phyloP scores from a whole-genome alignment of 2,329 filamentous ascomycete genomes.

The Colletotrichum sp. region DNA sequence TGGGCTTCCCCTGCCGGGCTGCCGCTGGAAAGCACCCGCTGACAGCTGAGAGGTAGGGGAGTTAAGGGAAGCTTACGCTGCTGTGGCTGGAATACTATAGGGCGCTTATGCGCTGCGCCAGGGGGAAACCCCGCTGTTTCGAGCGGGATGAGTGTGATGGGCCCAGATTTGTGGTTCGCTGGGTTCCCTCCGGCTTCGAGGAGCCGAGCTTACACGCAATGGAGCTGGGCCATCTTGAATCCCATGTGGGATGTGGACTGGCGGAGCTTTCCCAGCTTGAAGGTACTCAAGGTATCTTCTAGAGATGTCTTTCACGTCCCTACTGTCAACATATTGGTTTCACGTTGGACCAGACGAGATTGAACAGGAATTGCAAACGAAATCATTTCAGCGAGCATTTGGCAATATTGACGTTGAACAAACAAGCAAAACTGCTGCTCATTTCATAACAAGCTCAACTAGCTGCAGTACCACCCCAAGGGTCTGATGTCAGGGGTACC shows the following conservation, averaged over 20 bases:
- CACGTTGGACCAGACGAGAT: neutral
- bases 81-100: neutral
- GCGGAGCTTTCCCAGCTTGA: neutral
- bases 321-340: neutral
- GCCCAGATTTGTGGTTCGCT: neutral
- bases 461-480: neutral
- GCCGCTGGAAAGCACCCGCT: neutral
- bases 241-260: neutral
- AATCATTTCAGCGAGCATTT: neutral
- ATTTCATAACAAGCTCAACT: neutral
- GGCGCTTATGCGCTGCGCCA: neutral
- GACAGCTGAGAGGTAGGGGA: neutral
- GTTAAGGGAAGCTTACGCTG: neutral
- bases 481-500: neutral
- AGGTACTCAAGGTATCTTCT: neutral
- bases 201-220: neutral
- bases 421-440: neutral
- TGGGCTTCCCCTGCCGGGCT: neutral
- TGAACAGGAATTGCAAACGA: neutral
- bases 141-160: neutral
- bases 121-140: neutral
- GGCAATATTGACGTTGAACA: neutral
- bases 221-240: neutral
- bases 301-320: neutral
- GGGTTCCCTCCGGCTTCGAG: neutral